Conservation (phyloP, 129 eudicot species). For the Saposhnikovia divaricata region DNA sequence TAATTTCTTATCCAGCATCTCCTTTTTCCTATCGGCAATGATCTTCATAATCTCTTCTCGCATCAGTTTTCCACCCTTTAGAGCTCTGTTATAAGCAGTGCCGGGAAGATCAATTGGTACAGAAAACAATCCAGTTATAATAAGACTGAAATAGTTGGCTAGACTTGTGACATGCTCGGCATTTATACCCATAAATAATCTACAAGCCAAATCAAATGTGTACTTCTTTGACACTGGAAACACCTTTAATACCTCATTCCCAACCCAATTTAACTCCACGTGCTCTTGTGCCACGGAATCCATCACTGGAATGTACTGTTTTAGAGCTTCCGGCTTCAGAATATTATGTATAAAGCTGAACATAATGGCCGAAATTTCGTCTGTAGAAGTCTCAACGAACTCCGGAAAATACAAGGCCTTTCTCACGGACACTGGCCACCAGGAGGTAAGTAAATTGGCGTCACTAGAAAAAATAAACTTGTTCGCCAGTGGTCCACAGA, state of each 20-base stretch:
- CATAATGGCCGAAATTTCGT: not conserved
- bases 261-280: slow-evolving; percentile 14
- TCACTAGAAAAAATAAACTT: slow-evolving; percentile 27
- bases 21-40: slow-evolving; percentile 18
- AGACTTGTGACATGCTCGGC: slow-evolving; percentile 12
- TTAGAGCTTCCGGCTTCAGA: slow-evolving; percentile 22
- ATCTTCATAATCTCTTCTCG: slow-evolving; percentile 15
- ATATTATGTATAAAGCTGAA: slow-evolving; percentile 4
- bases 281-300: slow-evolving; percentile 27
- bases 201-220: slow-evolving; percentile 23
- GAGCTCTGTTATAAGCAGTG: slow-evolving; percentile 18
- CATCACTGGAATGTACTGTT: slow-evolving; percentile 23
- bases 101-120: slow-evolving; percentile 37
- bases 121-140: slow-evolving; percentile 18
- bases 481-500: slow-evolving; percentile 27
- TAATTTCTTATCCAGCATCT: slow-evolving; percentile 5
- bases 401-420: slow-evolving; percentile 20
- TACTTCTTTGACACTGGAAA: slow-evolving; percentile 17
- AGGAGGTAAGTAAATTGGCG: slow-evolving; percentile 11
- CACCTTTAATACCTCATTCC: slow-evolving; percentile 14
- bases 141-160: slow-evolving; percentile 13
- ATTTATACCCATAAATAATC: slow-evolving; percentile 20
- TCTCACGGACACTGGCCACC: slow-evolving; percentile 23
- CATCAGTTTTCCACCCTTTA: slow-evolving; percentile 21
- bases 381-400: not conserved